These are phyloP conservation scores for Exophiala bonariae DNA, from an alignment of 2,329 filamentous ascomycete genomes.

Conservation along the genomic window DNA sequence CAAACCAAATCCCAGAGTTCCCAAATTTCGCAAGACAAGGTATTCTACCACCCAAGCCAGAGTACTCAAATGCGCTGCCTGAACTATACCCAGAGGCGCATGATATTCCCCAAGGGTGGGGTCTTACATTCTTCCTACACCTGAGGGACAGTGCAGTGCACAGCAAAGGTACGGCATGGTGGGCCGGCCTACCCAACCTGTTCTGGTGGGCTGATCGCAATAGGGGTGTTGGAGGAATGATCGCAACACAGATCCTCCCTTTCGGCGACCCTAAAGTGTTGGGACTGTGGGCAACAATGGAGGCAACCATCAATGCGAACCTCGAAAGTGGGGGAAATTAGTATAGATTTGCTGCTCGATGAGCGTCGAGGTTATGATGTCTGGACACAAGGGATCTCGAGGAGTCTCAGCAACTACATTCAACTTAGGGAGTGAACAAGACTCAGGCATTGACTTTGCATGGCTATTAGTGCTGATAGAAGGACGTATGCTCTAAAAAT, in stretches of 20 bases:
- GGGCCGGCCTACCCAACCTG: constrained; percentile 61
- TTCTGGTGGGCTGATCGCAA: constrained; percentile 61
- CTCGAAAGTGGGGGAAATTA: neutral
- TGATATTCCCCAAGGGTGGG: constrained; percentile 63
- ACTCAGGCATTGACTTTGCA: neutral
- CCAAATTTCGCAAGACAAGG: constrained; percentile 54
- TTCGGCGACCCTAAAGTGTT: constrained; percentile 23
- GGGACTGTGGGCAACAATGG: no score
- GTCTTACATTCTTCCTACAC: constrained; percentile 60
- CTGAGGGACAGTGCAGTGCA: constrained; percentile 49
- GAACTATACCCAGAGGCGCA: constrained; percentile 56
- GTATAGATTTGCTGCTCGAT: neutral
- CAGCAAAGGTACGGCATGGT: constrained; percentile 52
- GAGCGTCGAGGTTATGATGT: neutral
- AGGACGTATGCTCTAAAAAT: neutral
- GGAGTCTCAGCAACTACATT: neutral
- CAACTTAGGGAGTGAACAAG: neutral
- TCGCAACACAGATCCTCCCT: constrained; percentile 27
- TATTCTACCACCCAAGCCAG: constrained; percentile 45
- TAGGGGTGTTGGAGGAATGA: constrained; percentile 28
- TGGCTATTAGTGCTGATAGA: neutral
- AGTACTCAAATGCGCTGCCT: constrained; percentile 49
- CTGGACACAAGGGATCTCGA: neutral
- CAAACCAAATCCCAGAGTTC: constrained; percentile 60
- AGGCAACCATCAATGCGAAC: neutral